Percentiles rank a stretch among this genome's conserved stretches.
Evolutionary conservation across 1,284 basidiomycete genomes (phyloP).

Genomic region (Boletus holoroseus): DNA sequence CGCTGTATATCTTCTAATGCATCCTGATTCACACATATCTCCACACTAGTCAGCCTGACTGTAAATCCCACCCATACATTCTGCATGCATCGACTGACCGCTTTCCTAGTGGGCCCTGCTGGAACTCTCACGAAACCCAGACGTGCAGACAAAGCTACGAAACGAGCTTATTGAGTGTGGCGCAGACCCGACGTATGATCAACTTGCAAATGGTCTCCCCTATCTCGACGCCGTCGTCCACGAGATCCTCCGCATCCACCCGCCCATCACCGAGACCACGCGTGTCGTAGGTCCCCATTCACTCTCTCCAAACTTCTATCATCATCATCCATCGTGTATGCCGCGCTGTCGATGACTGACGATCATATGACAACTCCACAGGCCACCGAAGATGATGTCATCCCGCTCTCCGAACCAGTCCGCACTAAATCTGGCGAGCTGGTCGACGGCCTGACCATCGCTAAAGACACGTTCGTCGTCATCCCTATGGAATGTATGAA

Average conservation of each 20-base stretch:
- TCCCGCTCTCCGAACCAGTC: constrained; percentile 42
- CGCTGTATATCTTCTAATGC: background rate
- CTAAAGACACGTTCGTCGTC: constrained; percentile 40
- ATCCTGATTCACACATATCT: background rate
- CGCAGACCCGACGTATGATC: constrained; percentile 26
- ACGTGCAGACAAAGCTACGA: constrained; percentile 37
- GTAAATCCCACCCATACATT: constrained; percentile 4
- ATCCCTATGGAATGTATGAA: constrained; percentile 44
- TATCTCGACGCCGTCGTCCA: constrained; percentile 23
- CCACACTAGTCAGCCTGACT: constrained; percentile 13
- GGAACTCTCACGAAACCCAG: constrained; percentile 17
- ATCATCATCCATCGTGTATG: background rate
- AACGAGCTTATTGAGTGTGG: constrained; percentile 32
- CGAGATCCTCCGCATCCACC: constrained; percentile 20
- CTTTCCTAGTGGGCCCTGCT: constrained; percentile 27
- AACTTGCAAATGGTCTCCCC: constrained; percentile 17
- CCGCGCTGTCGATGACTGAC: background rate
- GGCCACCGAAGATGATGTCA: constrained; percentile 47
- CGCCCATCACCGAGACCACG: constrained; percentile 32
- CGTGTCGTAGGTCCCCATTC: constrained; percentile 34
- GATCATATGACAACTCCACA: constrained; percentile 10
- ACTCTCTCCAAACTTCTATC: background rate
- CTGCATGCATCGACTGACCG: background rate
- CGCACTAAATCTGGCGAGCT: constrained; percentile 36
- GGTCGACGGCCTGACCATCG: constrained; percentile 38